Conservation (phyloP, 148 eudicot genomes). For the Cornus suecica region DNA sequence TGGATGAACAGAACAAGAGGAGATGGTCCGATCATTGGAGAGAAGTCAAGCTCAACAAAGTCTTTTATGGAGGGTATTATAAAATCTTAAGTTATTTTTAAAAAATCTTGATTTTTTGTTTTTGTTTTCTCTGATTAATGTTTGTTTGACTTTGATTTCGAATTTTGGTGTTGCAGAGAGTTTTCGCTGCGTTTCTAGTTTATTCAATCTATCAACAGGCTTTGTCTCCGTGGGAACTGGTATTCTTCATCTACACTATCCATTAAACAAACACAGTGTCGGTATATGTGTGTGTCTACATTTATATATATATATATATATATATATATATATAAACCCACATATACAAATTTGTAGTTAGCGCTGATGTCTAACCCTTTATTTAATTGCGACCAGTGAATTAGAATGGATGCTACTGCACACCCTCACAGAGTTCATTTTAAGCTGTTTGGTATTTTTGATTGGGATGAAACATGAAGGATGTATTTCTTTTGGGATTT, state of each 20-base stretch:
- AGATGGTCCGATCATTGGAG: slow-evolving; percentile 78
- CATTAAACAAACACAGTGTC: not conserved
- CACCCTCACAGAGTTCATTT: not conserved
- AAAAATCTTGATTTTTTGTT: not conserved
- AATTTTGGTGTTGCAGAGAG: slow-evolving; percentile 40
- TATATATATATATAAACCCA: no score
- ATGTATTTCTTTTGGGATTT: not conserved
- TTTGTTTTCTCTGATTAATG: slow-evolving; percentile 12
- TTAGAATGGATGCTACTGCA: not conserved
- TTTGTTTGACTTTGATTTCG: slow-evolving; percentile 1
- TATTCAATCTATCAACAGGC: slow-evolving; percentile 76
- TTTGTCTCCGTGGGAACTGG: slow-evolving; percentile 89
- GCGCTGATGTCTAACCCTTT: not conserved
- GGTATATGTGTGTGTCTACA: not conserved
- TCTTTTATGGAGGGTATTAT: slow-evolving; percentile 70
- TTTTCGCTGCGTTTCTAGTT: slow-evolving; percentile 62
- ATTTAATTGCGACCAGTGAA: not conserved
- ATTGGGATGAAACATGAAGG: not conserved
- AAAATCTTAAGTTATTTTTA: not conserved
- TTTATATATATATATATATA: no score
- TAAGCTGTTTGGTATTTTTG: not conserved
- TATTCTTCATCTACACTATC: slow-evolving; percentile 22
- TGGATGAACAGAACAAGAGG: slow-evolving; percentile 72
- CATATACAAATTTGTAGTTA: no score
- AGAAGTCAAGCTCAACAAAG: slow-evolving; percentile 57